Percentiles rank a stretch among this genome's conserved stretches.
Conservation (phyloP, 2,329 filamentous ascomycete species). For the Niveomyces coronatus region DNA sequence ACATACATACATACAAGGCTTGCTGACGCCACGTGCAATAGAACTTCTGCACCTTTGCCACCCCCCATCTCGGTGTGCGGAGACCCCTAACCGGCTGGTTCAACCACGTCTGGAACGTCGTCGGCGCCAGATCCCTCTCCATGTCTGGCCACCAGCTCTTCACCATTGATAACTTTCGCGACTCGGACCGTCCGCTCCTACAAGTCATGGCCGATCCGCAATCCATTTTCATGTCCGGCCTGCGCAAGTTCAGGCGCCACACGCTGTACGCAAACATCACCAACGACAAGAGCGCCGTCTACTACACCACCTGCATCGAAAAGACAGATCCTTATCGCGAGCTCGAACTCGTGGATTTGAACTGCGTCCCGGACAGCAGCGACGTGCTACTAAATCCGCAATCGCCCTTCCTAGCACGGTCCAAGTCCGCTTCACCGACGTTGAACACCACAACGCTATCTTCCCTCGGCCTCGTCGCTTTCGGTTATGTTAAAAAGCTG, state of each 20-base stretch:
- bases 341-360: constrained; percentile 55
- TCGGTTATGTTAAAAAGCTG: constrained; percentile 37
- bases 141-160: constrained; percentile 82
- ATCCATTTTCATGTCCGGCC: constrained; percentile 74
- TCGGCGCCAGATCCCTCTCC: constrained; percentile 72
- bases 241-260: constrained; percentile 65
- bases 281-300: constrained; percentile 73
- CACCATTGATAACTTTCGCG: constrained; percentile 73
- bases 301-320: constrained; percentile 73
- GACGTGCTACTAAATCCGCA: constrained; percentile 63
- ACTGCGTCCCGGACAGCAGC: constrained; percentile 64
- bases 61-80: constrained; percentile 70
- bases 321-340: constrained; percentile 69
- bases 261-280: constrained; percentile 77
- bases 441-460: constrained; percentile 22
- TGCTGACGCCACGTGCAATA: constrained; percentile 22
- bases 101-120: constrained; percentile 66
- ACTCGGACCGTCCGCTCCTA: constrained; percentile 71
- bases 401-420: constrained; percentile 45
- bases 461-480: constrained; percentile 14
- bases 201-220: constrained; percentile 71
- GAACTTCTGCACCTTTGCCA: constrained; percentile 91
- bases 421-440: constrained; percentile 19
- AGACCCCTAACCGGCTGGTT: constrained; percentile 56
- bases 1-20: constrained; percentile 6